Base-by-base conservation (phyloP, 2,329 filamentous ascomycete species). In the Trichoderma brevicompactum region DNA sequence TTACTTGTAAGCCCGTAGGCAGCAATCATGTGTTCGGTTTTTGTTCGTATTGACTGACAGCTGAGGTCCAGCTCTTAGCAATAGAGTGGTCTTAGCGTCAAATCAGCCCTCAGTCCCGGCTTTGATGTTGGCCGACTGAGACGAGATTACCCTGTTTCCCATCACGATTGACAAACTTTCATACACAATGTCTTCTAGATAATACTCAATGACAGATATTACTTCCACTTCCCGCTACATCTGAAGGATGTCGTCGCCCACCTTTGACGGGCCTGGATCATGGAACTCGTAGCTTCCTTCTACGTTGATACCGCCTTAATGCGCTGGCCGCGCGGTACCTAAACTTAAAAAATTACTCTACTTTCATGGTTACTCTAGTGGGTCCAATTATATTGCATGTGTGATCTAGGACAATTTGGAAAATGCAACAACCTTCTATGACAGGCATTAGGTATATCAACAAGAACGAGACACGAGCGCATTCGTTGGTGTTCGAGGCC, bases 271-370 rank as follows among this genome's bases (percentile, higher is more conserved):
- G 23, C 23, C 5, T 28, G 23, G 23, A 43, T 61, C 23, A 7
- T 34, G 36, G 17, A 41, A 34, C 7, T 12, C 32, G 2, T 7
- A 9, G n/a, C 23, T 28, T 28, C 23, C 7, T 32, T 41, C 56
- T 8, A 28, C 13, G 17, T 36, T 36, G 9, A 55, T 12, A 34
- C 34, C 7, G 7, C 23, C 19, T 9, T 17, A 9, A 43, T 48
- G 43, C n/a, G n/a, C n/a, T n/a, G n/a, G n/a, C 43, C 32, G 15
- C 19, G 15, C 15, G 15, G 36, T 12, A 19, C 32, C 46, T 61
- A 50, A 52, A 50, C 58, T 61, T 61, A 61, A 61, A 50, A 50
- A 32, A 3, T 41, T 52, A 61, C 58, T 61, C 58, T 61, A 61
- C 46, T 61, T 61, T 61, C 56, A 52, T 61, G 44, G 56, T 60